Conservation (phyloP, 495 filamentous ascomycete genomes). For the Articulospora tetracladia region DNA sequence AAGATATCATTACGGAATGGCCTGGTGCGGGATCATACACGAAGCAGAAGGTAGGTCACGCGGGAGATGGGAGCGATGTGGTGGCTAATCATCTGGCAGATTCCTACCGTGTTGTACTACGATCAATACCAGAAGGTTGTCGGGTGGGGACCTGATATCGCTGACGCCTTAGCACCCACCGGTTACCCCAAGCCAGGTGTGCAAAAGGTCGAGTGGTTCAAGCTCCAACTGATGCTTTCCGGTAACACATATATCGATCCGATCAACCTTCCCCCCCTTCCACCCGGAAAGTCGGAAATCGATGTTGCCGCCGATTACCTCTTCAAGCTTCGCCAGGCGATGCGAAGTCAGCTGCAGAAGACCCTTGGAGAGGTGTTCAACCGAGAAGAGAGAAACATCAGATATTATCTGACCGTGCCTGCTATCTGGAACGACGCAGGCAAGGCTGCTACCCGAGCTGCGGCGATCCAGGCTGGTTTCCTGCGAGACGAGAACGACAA, state of each 20-base stretch:
- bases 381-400: conserved; percentile 70
- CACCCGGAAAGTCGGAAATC: conserved; percentile 73
- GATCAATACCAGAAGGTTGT: conserved; percentile 76
- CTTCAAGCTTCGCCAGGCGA: conserved; percentile 71
- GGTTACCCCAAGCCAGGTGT: conserved; percentile 73
- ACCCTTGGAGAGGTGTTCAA: conserved; percentile 75
- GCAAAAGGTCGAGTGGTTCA: conserved; percentile 79
- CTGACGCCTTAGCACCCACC: conserved; percentile 68
- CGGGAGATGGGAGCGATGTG: not conserved
- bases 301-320: conserved; percentile 75
- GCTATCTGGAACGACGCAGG: conserved; percentile 77
- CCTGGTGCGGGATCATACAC: conserved; percentile 71
- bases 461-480: conserved; percentile 72
- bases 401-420: conserved; percentile 70
- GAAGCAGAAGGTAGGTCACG: conserved; percentile 61
- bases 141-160: conserved; percentile 73
- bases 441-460: conserved; percentile 67
- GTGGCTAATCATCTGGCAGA: conserved; percentile 42
- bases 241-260: conserved; percentile 78
- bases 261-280: conserved; percentile 72
- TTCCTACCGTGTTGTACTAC: conserved; percentile 72
- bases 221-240: conserved; percentile 72
- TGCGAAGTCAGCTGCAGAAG: conserved; percentile 70
- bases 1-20: conserved; percentile 78
- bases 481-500: conserved; percentile 74